Evolutionary conservation across 2,329 filamentous ascomycete genomes (phyloP), one percentile per base, ranked within the genome.

Genomic region (Neoascochyta sp.): DNA sequence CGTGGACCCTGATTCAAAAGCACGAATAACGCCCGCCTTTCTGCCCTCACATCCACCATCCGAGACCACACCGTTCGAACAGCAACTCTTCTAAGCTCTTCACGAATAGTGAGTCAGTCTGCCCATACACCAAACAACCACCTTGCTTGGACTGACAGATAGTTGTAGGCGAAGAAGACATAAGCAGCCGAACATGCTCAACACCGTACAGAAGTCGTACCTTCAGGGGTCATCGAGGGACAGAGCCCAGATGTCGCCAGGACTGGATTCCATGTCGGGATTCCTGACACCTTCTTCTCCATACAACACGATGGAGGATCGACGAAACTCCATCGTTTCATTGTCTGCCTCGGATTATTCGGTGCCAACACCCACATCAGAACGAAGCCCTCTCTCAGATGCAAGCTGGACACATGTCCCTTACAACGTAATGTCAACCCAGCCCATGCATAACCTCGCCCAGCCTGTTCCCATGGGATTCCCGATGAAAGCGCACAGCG

Each of bases 1-100:
- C 32, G 22, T 40, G 39, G 39, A 51, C 43, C 45, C 45, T 50
- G 46, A 54, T 59, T 60, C 48, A 58, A 52, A 59, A 55, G 39
- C 43, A 33, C 34, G 36, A 39, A 32, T 30, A 29, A 32, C 33
- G 39, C 34, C 42, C 43, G 43, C 34, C 50, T 45, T 42, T 37
- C 39, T 29, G 30, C 34, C 36, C 37, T 39, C 38, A 34, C 25
- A 39, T 27, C 27, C 25, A 29, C 27, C 29, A 22, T 25, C 21
- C 29, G 22, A 32, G 17, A 34, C 31, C 33, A 28, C 27, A 29
- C 24, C 16, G 31, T 28, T 32, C 11, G 26, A n/a, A n/a, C n/a
- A 27, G 19, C 18, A 27, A 24, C 29, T 22, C 18, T 22, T 33
- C 12, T n/a, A n/a, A n/a, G n/a, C n/a, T n/a, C n/a, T n/a, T n/a